Base-by-base conservation (phyloP, 495 filamentous ascomycete genomes). In the Talaromyces ruber region DNA sequence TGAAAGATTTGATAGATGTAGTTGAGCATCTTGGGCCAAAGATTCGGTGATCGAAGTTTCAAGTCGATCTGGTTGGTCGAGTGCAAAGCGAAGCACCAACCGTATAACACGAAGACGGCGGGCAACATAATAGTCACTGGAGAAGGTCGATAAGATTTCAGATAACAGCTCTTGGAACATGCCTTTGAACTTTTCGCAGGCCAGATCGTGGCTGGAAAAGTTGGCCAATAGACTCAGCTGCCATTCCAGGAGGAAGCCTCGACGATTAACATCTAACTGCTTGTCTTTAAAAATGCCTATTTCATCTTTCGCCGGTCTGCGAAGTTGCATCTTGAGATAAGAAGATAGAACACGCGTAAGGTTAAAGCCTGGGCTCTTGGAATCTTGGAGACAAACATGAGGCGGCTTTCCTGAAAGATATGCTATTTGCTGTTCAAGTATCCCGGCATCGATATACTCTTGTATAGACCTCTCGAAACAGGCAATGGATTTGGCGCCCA, bases 171-270 rank as follows among this genome's bases (percentile, higher is more conserved):
- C 58, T n/a, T 64, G 65, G 9, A 77, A 66, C 2, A 70, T 64
- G 14, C 61, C 64, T 14, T 68, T 71, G n/a, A 76, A 78, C 28
- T 63, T 58, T 26, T 76, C 70, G 34, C 74, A 72, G 16, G 62
- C 70, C 9, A 65, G 59, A 25, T 68, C 65, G 24, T 69, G 65
- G 6, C 59, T 29, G 24, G 73, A 68, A 26, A 76, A 61, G 37
- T 78, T 75, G 24, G 68, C 58, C 47, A 81, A 59, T 8, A 79
- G 62, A 12, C 66, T 57, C 58, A 88, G 67, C 64, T 87, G 83
- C 74, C 78, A 83, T 67, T 87, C 84, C 14, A 88, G 71, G 29
- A 87, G 60, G 18, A 79, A 61, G 9, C 78, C 82, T 64, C 81
- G 67, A 58, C 76, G 67, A 24, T 69, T 64, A 16, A 63, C 16